These are phyloP conservation scores for Tetrahymena malaccensis DNA, from an alignment of 73 alveolate genomes.

Conservation along the genomic window DNA sequence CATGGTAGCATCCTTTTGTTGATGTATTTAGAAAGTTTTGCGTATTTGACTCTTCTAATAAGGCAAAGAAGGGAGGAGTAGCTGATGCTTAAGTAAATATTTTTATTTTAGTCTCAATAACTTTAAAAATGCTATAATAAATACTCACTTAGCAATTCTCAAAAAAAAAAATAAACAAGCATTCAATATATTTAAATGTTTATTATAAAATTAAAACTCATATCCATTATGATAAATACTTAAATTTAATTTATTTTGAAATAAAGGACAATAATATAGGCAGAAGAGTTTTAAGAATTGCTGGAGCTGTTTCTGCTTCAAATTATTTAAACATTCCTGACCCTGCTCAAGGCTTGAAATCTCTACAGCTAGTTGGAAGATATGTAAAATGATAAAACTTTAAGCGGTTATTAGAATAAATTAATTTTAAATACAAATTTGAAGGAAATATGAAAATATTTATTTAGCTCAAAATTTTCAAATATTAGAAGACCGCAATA, in stretches of 20 bases:
- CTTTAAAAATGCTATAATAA: background rate
- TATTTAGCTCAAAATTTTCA: background rate
- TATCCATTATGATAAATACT: background rate
- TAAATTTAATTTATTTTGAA: background rate
- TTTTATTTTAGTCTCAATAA: background rate
- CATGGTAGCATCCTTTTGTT: constrained; percentile 44
- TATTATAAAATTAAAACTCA: too few relatives aligned
- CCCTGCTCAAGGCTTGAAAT: constrained; percentile 31
- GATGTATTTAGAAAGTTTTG: constrained; percentile 37
- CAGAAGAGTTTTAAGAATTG: constrained; percentile 22
- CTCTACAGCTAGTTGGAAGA: constrained; percentile 18
- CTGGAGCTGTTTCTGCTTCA: constrained; percentile 28
- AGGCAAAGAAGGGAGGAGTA: constrained; percentile 23
- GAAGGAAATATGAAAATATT: background rate
- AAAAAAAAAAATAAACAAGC: background rate
- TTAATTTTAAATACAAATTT: too few relatives aligned
- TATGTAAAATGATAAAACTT: background rate
- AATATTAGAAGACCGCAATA: background rate
- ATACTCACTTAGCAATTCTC: background rate
- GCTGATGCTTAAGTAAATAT: background rate
- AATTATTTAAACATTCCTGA: constrained; percentile 21
- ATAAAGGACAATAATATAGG: constrained; percentile 19
- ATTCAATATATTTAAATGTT: too few relatives aligned
- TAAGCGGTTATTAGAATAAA: background rate
- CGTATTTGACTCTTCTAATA: constrained; percentile 21